These are phyloP conservation scores for Pichia nanzhaoensis DNA, from an alignment of 805 yeast species.

Conservation along the genomic window DNA sequence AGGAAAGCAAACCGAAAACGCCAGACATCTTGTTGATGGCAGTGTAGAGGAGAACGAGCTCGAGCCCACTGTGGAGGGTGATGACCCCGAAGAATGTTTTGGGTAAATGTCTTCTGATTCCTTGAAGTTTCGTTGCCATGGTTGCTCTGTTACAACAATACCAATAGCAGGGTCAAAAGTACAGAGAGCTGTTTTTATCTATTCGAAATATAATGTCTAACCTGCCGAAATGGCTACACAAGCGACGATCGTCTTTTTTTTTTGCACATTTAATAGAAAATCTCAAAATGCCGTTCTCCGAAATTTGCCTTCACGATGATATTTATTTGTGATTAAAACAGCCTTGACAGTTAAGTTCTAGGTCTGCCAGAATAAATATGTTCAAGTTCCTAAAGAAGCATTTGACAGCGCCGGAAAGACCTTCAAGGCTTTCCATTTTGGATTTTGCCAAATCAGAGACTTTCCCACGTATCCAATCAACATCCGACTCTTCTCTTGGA, in stretches of 20 bases:
- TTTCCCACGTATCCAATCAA: slow-evolving; percentile 43
- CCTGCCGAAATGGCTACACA: too few relatives aligned
- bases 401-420: slow-evolving; percentile 2
- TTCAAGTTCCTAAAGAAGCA: slow-evolving; percentile 10
- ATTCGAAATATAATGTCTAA: too few relatives aligned
- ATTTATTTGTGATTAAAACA: too few relatives aligned
- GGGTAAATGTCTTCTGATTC: slow-evolving; percentile 8
- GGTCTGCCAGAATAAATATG: too few relatives aligned
- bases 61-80: slow-evolving; percentile 86
- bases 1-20: slow-evolving; percentile 74
- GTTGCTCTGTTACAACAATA: too few relatives aligned
- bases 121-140: background rate
- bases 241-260: too few relatives aligned
- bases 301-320: too few relatives aligned
- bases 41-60: slow-evolving; percentile 65
- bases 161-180: too few relatives aligned
- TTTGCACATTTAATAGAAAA: too few relatives aligned
- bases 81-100: slow-evolving; percentile 60
- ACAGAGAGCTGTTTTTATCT: too few relatives aligned
- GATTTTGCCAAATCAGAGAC: slow-evolving; percentile 51
- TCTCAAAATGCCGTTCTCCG: too few relatives aligned
- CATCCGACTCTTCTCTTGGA: slow-evolving; percentile 72
- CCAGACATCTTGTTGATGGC: slow-evolving; percentile 87
- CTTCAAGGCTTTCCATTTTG: slow-evolving; percentile 36
- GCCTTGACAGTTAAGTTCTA: too few relatives aligned